Evolutionary conservation across 176 grass and related monocot genomes (phyloP), one percentile per base, ranked within the genome.

Genomic region (Ensete ventricosum): DNA sequence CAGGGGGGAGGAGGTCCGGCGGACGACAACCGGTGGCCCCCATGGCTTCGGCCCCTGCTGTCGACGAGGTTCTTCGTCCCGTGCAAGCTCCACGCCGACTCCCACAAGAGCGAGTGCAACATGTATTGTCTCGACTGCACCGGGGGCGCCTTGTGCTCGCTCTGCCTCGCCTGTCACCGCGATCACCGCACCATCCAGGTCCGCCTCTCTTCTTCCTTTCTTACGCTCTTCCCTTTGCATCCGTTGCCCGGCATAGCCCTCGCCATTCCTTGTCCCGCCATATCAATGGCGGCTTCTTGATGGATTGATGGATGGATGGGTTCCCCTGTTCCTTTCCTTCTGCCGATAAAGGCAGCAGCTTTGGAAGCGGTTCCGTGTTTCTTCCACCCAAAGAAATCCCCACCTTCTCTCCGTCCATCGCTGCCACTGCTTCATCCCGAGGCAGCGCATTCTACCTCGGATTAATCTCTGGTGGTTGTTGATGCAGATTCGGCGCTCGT

Each of bases 121-220:
- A 93, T 98, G 94, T 98, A 87, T 81, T 98, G 94, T 84, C 88
- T 98, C 62, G 90, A 93, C 71, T 98, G 94, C 82, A 54, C 77
- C 74, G 78, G 82, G 76, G 94, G 90, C 80, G 87, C 88, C 14
- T 88, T 98, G 57, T 98, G 94, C 82, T 89, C 94, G 6, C 75
- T 93, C 71, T 98, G 94, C 86, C 83, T 93, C 82, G 67, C 26
- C 60, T 6, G 82, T 85, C 94, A 93, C 86, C 82, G 82, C 55
- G 69, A 67, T 77, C 94, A 93, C 79, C 90, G 76, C 75, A 85
- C 90, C 48, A 98, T 98, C 76, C 94, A 98, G 93, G 89, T 96
- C 23, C 24, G 59, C 3, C 9, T 4, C 14, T 25, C 9, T 9
- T 48, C 26, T 49, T 9, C 17, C 11, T 11, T 17, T 11, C 34